phyloP scores from a whole-genome alignment of 2,329 filamentous ascomycete genomes.

The Microcyclospora tardicrescens region DNA sequence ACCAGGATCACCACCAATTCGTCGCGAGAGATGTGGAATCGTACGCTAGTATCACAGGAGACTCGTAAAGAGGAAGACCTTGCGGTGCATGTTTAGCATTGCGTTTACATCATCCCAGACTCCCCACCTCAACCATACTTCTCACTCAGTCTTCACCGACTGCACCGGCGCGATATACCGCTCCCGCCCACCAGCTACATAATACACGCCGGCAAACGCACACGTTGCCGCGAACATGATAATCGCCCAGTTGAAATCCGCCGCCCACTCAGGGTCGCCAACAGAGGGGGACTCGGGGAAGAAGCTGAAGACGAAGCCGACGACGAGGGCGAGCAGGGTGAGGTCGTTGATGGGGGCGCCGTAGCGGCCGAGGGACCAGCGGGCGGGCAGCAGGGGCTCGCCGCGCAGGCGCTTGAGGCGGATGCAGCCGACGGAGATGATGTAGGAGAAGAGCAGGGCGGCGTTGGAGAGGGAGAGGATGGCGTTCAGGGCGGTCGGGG shows the following conservation, averaged over 20 bases:
- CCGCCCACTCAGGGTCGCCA: constrained; percentile 12
- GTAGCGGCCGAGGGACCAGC: constrained; percentile 22
- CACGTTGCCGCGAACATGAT: constrained; percentile 18
- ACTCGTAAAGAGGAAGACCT: too few relatives aligned
- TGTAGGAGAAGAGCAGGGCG: constrained; percentile 22
- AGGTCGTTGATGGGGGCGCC: constrained; percentile 23
- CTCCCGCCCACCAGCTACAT: constrained; percentile 13
- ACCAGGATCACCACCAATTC: too few relatives aligned
- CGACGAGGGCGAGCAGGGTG: constrained; percentile 17
- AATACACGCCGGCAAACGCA: constrained; percentile 15
- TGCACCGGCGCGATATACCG: constrained; percentile 20
- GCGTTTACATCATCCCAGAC: neutral
- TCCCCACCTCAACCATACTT: neutral
- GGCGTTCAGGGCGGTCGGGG: constrained; percentile 27
- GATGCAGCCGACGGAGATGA: constrained; percentile 21
- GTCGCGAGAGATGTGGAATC: too few relatives aligned
- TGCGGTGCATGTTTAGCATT: too few relatives aligned
- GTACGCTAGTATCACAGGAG: too few relatives aligned
- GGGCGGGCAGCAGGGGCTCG: constrained; percentile 18
- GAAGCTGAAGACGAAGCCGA: constrained; percentile 24
- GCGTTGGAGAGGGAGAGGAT: constrained; percentile 28
- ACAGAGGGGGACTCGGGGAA: constrained; percentile 16
- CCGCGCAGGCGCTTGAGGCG: constrained; percentile 19
- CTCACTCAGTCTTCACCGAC: constrained; percentile 17
- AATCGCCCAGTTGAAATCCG: constrained; percentile 22